Percentiles rank a stretch among this genome's conserved stretches.
Conservation (phyloP, 352 stramenopile genomes). For the Phytophthora hybrid region DNA sequence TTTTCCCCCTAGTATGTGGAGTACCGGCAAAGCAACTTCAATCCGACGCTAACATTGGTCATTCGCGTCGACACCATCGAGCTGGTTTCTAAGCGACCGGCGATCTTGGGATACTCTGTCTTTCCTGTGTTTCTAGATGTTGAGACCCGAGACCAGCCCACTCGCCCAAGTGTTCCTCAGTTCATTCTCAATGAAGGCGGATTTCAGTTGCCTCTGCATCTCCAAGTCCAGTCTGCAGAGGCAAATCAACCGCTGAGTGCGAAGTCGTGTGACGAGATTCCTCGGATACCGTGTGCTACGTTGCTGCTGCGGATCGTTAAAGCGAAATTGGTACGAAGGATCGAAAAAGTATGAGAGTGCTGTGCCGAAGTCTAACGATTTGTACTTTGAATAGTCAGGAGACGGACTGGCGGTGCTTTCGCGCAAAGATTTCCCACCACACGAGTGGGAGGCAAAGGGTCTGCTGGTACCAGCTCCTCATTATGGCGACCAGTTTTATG, state of each 20-base stretch:
- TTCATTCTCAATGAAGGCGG: constrained; percentile 72
- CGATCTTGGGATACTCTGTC: constrained; percentile 80
- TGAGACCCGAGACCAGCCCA: constrained; percentile 61
- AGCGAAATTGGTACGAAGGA: constrained; percentile 53
- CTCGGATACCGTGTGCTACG: constrained; percentile 79
- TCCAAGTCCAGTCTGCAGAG: constrained; percentile 51
- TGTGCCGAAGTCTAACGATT: neutral
- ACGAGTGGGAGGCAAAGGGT: constrained; percentile 66
- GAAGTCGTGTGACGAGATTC: constrained; percentile 45
- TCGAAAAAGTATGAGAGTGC: neutral
- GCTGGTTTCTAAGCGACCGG: constrained; percentile 47
- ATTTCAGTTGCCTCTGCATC: constrained; percentile 84
- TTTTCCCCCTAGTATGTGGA: constrained; percentile 63
- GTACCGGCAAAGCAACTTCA: constrained; percentile 78
- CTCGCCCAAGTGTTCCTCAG: constrained; percentile 54
- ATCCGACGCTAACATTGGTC: constrained; percentile 83
- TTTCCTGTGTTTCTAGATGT: constrained; percentile 82
- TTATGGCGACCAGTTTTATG: constrained; percentile 63
- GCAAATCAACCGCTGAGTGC: constrained; percentile 43
- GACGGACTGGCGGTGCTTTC: constrained; percentile 71
- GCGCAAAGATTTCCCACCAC: constrained; percentile 49
- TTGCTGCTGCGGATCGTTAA: constrained; percentile 73
- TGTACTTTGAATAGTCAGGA: constrained; percentile 23
- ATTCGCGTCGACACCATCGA: constrained; percentile 89
- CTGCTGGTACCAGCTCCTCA: constrained; percentile 52